Evolutionary conservation across 306 rosid species (phyloP), one percentile per base, ranked within the genome.

Genomic region (Datisca glomerata): DNA sequence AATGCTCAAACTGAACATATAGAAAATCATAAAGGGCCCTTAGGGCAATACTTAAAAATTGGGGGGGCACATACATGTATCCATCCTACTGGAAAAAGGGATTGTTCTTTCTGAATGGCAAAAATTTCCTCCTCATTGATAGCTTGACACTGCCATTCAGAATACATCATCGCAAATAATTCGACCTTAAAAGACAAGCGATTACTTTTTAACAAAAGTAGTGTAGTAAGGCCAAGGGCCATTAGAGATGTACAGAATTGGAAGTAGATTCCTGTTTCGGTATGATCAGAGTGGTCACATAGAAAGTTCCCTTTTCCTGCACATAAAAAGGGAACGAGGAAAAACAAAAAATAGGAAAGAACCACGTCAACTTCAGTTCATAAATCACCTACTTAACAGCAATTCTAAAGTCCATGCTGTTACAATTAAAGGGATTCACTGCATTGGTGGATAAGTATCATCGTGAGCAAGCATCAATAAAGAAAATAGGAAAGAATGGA

Each of bases 211-310:
- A 66, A 19, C 29, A 23, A 46, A 35, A 35, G 27, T 41, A 57
- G 22, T 42, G 9, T 24, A 51, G 18, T 43, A 7, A 24, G 49
- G 22, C 31, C 28, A 14, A 43, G 27, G 43, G 45, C 47, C 21
- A 15, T 10, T 2, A 25, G 46, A 24, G 49, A 72, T 85, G 74
- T 67, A 85, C 96, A 62, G 89, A 71, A 57, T 61, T 75, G 35
- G 96, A 74, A 67, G 89, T 75, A 0, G 85, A 72, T 63, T 80
- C 93, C 72, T 85, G 96, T 74, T 85, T 85, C 8, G 96, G 96
- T 69, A 85, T 55, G 56, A 85, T 73, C 43, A 85, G 61, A 11
- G 96, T 85, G 50, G 89, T 85, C 61, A 67, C 76, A 15, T 74
- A 76, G 51, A 85, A 75, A 56, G 61, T 77, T 56, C 56, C 83